Percentiles rank a stretch among this genome's conserved stretches.
Evolutionary conservation across 2,329 filamentous ascomycete genomes (phyloP).

Genomic region (Pleochaeta shiraiana): DNA sequence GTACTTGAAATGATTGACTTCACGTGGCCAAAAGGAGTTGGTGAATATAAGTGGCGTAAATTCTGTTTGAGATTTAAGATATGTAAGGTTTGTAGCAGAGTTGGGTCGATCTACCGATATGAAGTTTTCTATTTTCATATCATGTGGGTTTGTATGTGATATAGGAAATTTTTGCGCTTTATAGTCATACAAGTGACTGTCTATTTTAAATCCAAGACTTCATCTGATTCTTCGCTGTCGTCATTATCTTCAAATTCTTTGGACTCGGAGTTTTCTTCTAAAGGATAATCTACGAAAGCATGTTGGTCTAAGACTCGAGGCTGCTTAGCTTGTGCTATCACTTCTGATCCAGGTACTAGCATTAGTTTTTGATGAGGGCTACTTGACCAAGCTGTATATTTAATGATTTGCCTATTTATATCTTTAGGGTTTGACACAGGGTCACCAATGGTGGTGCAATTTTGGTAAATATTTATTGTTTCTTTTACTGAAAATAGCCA

Average conservation of each 20-base stretch:
- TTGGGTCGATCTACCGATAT: no score
- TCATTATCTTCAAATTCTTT: not conserved
- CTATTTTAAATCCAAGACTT: not conserved
- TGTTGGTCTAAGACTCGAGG: not conserved
- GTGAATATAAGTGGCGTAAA: not conserved
- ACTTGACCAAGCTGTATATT: not conserved
- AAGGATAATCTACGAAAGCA: not conserved
- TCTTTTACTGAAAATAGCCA: not conserved
- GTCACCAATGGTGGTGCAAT: not conserved
- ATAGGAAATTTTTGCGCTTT: not conserved
- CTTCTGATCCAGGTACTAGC: not conserved
- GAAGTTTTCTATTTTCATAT: no score
- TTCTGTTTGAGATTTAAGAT: no score
- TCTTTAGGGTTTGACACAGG: not conserved
- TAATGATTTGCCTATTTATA: not conserved
- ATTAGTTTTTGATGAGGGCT: not conserved
- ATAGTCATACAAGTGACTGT: slow-evolving; percentile 1
- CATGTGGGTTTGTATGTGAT: no score
- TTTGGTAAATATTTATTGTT: not conserved
- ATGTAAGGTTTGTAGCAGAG: no score
- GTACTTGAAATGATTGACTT: not conserved
- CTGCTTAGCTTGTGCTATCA: not conserved
- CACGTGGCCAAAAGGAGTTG: not conserved
- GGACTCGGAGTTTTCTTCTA: not conserved
- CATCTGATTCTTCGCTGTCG: not conserved